Evolutionary conservation across 177 flowering plant species (phyloP).

Genomic region (Vitis hybrid): DNA sequence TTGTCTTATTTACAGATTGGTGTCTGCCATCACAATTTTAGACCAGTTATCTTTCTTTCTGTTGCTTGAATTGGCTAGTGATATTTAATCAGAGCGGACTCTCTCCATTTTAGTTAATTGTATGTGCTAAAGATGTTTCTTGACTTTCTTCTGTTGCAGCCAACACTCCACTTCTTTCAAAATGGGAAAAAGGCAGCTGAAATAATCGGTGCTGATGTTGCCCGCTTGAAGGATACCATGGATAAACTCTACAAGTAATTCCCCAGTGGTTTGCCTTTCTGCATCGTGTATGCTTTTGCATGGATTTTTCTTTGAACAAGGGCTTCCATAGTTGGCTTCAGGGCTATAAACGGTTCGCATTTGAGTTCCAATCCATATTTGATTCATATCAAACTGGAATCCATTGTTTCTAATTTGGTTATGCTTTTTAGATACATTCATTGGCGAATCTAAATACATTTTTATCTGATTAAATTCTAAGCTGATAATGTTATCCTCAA

Average conservation of each 20-base stretch:
- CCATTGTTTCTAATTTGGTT: no score
- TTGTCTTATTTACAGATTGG: no score
- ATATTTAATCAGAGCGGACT: neutral
- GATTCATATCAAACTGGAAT: neutral
- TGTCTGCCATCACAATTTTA: no score
- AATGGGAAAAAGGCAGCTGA: slow-evolving; percentile 50
- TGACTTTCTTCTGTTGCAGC: slow-evolving; percentile 40
- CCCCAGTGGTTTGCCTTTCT: neutral
- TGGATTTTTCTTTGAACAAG: neutral
- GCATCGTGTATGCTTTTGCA: neutral
- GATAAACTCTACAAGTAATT: slow-evolving; percentile 51
- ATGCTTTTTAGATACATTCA: no score
- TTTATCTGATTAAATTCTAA: no score
- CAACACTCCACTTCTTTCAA: slow-evolving; percentile 59
- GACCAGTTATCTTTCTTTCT: no score
- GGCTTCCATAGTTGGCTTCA: neutral
- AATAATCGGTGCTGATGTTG: slow-evolving; percentile 60
- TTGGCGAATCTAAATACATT: no score
- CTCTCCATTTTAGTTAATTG: neutral
- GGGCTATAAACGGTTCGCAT: neutral
- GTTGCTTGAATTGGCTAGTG: no score
- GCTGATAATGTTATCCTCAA: no score
- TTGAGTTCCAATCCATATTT: neutral
- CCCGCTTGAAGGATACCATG: slow-evolving; percentile 42
- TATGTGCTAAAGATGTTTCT: neutral